Evolutionary conservation across 768 basidiomycete genomes (phyloP), one percentile per base, ranked within the genome.

Genomic region (Pisolithus sp.): DNA sequence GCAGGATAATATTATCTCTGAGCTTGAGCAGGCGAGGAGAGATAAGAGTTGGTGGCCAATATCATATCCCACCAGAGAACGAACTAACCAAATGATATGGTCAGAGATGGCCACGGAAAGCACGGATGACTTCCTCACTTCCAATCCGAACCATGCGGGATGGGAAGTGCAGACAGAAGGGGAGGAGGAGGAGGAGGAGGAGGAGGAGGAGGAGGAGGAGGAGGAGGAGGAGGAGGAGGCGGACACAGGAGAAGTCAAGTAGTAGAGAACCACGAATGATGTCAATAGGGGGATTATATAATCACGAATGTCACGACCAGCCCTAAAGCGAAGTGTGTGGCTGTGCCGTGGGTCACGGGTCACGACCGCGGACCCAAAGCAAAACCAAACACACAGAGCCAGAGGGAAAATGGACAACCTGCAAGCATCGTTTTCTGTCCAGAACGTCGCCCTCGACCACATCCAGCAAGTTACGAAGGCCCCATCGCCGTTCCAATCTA

Each of bases 1-100:
- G 69, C 89, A 93, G 64, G 79, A 86, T 23, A 68, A 66, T 26
- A 83, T 91, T 47, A 81, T 93, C 47, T 69, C 76, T 3, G 84
- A 93, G 57, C 75, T 88, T 17, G 81, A 89, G 64, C 76, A 79
- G 52, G 80, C 82, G 1, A 69, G 87, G 50, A 65, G 53, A 38
- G 63, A 71, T 4, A 73, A 76, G 71, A 78, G 85, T 81, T 34
- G 31, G 67, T 60, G 36, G 13, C 42, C 49, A 26, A 26, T 26
- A 26, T 7, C 26, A 24, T 28, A n/a, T 24, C n/a, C 36, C 26
- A 20, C 15, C 12, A 9, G 17, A 28, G 34, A 20, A 17, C 26
- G 28, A 15, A 12, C 39, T 49, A 6, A 42, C 38, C 40, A 4
- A 54, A 45, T 28, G 15, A 41, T 31, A 15, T 42, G 26, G 9